Evolutionary conservation across 2,329 filamentous ascomycete species (phyloP), one percentile per base, ranked within the genome.

Genomic region (Pyrenophora seminiperda): DNA sequence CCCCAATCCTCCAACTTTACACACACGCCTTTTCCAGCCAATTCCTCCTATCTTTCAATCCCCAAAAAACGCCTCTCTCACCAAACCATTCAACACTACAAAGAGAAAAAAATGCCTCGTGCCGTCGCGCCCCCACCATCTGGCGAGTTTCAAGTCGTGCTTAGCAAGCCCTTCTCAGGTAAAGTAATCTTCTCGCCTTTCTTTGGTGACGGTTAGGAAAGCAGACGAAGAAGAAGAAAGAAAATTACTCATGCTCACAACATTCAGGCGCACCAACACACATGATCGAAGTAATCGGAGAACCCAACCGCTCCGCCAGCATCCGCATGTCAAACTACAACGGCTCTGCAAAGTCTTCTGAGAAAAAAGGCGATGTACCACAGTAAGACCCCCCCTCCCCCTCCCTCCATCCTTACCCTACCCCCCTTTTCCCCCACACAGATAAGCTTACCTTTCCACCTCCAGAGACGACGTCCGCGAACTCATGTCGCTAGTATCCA

Each of bases 41-140:
- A 13, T 13, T 36, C n/a, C 24, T 19, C 3, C 14, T 6, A 22
- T 10, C 4, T 17, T 19, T 5, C 19, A 24, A 9, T 17, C n/a
- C 27, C 20, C 15, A 20, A 22, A 17, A 9, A 10, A 20, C 30
- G 40, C 4, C 40, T 11, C n/a, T 22, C 22, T 4, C 5, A 37
- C 29, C 43, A n/a, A n/a, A n/a, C n/a, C n/a, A n/a, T n/a, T n/a
- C n/a, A n/a, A n/a, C n/a, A n/a, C n/a, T n/a, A n/a, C n/a, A n/a
- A n/a, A n/a, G n/a, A n/a, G n/a, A n/a, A n/a, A n/a, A 61, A 47
- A 19, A 65, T 66, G 61, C 61, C 63, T 58, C 61, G 58, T 44
- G 56, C 56, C 56, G 56, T 62, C 20, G 61, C 93, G 49, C 93
- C 93, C 39, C 93, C 92, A 43, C 93, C 93, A 66, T 90, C 86